Percentiles rank a stretch among this genome's conserved stretches.
Evolutionary conservation across 208 protist species (phyloP).

Genomic region (Leishmania lainsoni): DNA sequence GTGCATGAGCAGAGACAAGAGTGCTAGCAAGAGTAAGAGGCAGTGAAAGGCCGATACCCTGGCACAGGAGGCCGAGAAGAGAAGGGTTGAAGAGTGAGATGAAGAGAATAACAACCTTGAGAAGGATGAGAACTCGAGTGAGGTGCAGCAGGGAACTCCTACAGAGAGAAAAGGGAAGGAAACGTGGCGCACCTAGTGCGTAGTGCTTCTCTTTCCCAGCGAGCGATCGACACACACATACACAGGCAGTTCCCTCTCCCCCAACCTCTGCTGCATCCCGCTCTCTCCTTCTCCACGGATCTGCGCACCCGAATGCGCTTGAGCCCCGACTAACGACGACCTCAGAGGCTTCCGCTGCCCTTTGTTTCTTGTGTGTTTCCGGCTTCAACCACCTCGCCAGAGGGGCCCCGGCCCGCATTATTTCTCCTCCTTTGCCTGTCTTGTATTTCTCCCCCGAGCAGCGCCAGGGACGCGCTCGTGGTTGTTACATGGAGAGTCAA

Average conservation of each 20-base stretch:
- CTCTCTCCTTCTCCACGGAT: background rate
- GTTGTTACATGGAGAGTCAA: background rate
- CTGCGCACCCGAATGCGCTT: background rate
- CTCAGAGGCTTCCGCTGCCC: background rate
- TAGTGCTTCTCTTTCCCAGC: background rate
- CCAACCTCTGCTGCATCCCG: background rate
- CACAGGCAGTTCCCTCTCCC: background rate
- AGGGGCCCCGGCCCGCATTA: background rate
- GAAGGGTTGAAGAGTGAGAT: background rate
- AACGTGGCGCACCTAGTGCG: background rate
- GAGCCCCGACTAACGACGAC: background rate
- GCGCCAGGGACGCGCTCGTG: background rate
- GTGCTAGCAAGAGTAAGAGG: background rate
- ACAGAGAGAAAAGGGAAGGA: background rate
- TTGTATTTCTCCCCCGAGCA: background rate
- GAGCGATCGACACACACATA: background rate
- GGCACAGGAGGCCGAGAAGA: background rate
- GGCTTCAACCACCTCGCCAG: background rate
- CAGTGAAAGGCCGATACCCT: background rate
- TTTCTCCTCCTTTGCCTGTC: background rate
- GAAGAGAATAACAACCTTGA: background rate
- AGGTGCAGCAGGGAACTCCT: background rate
- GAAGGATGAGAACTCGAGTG: background rate
- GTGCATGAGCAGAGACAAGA: background rate
- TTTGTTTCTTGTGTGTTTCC: background rate